Evolutionary conservation across 352 stramenopile species (phyloP).

Genomic region (Phytophthora fragariae): DNA sequence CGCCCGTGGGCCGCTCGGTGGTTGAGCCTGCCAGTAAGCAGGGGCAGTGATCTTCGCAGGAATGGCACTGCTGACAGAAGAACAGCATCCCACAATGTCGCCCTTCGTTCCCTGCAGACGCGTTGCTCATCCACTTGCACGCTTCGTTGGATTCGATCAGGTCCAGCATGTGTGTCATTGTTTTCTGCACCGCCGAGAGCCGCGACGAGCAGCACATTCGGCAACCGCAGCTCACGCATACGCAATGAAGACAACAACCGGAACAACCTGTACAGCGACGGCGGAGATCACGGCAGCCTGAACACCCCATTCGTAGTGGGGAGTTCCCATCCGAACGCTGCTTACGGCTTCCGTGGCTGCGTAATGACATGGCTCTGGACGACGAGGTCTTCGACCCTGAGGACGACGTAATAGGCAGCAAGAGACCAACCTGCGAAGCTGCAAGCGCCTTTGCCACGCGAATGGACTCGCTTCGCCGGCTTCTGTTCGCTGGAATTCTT

Average conservation of each 20-base stretch:
- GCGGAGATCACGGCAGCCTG: conserved; percentile 64
- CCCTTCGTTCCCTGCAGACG: conserved; percentile 29
- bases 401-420: conserved; percentile 18
- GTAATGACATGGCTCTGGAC: conserved; percentile 30
- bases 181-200: conserved; percentile 65
- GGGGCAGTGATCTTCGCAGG: conserved; percentile 52
- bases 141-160: conserved; percentile 65
- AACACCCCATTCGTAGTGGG: conserved; percentile 69
- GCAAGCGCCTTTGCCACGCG: conserved; percentile 42
- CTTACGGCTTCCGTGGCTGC: conserved; percentile 21
- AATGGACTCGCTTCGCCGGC: conserved; percentile 37
- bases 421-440: conserved; percentile 21
- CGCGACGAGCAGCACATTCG: conserved; percentile 78
- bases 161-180: conserved; percentile 60
- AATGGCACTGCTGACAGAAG: conserved; percentile 47
- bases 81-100: conserved; percentile 48
- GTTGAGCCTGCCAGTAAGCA: conserved; percentile 34
- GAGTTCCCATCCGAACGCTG: conserved; percentile 24
- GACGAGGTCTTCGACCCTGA: conserved; percentile 26
- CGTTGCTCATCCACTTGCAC: conserved; percentile 59
- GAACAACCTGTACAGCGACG: conserved; percentile 71
- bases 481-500: conserved; percentile 25
- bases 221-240: conserved; percentile 74
- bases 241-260: conserved; percentile 75
- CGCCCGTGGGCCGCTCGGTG: not conserved